These are phyloP conservation scores for Xerocomus potaroensis DNA, from an alignment of 768 basidiomycete species.

Conservation along the genomic window DNA sequence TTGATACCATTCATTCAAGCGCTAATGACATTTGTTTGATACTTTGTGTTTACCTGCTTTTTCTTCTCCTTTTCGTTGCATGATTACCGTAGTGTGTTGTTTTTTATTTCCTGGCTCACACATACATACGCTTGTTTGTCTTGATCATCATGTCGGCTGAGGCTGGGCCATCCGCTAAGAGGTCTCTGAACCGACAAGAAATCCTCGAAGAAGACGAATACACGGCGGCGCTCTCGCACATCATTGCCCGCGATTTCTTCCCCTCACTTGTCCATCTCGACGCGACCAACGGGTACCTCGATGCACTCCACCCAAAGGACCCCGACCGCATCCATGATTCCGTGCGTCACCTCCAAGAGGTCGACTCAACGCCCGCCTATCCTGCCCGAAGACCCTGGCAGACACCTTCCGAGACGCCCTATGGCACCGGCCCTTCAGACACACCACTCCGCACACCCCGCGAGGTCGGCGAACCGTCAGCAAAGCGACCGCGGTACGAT, in stretches of 20 bases:
- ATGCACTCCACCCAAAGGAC: slow-evolving; percentile 73
- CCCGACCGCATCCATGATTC: slow-evolving; percentile 71
- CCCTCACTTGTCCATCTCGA: slow-evolving; percentile 88
- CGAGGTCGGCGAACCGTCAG: slow-evolving; percentile 38
- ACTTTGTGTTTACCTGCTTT: slow-evolving; percentile 13
- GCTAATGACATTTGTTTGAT: slow-evolving; percentile 16
- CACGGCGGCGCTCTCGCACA: slow-evolving; percentile 81
- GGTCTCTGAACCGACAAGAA: slow-evolving; percentile 67
- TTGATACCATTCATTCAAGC: slow-evolving; percentile 17
- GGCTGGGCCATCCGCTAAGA: slow-evolving; percentile 31
- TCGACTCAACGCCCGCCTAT: slow-evolving; percentile 47
- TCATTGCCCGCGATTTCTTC: slow-evolving; percentile 98
- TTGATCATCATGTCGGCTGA: slow-evolving; percentile 29
- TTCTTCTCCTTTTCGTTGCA: slow-evolving; percentile 3
- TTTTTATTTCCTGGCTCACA: background rate
- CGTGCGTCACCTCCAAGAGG: slow-evolving; percentile 66
- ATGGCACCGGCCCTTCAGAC: slow-evolving; percentile 52
- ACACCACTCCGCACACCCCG: slow-evolving; percentile 56
- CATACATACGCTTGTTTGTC: background rate
- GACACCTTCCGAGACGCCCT: slow-evolving; percentile 65
- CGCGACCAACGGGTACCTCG: slow-evolving; percentile 82
- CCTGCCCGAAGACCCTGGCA: slow-evolving; percentile 33
- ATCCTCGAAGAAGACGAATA: slow-evolving; percentile 94
- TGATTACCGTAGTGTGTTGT: background rate
- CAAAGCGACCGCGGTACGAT: slow-evolving; percentile 60